These are phyloP conservation scores for Fraxinus ornus DNA, from an alignment of 305 asterid species.

Conservation along the genomic window DNA sequence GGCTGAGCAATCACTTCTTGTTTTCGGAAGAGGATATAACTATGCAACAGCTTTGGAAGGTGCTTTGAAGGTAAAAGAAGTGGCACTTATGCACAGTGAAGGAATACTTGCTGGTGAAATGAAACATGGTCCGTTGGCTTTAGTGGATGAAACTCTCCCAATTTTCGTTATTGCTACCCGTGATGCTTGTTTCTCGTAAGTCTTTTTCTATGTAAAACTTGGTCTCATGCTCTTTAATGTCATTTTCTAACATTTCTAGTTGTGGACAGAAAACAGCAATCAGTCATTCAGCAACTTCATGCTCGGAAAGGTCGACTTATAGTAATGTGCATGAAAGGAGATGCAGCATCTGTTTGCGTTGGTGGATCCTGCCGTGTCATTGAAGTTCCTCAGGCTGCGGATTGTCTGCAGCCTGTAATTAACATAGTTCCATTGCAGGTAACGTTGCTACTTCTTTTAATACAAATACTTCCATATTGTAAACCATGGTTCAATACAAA, in stretches of 20 bases:
- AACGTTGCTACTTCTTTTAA: conserved; percentile 5
- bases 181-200: conserved; percentile 91
- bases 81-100: conserved; percentile 98
- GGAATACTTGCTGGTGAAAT: conserved; percentile 99
- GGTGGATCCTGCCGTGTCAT: conserved; percentile 82
- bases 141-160: conserved; percentile 93
- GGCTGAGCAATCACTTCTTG: conserved; percentile 89
- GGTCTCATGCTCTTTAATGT: not conserved
- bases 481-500: not conserved
- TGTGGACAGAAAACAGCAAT: conserved; percentile 79
- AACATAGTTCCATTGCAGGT: conserved; percentile 94
- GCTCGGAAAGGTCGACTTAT: conserved; percentile 95
- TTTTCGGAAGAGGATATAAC: conserved; percentile 95
- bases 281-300: conserved; percentile 96
- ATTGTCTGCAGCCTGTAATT: conserved; percentile 91
- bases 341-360: conserved; percentile 66
- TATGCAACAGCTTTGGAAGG: conserved; percentile 96
- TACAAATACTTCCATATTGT: not conserved
- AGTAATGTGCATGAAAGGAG: conserved; percentile 91
- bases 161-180: conserved; percentile 92
- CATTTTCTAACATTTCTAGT: conserved; percentile 16
- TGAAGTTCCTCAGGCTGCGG: conserved; percentile 88
- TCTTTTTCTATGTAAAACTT: not conserved
- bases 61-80: conserved; percentile 98
- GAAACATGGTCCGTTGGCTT: conserved; percentile 97